Evolutionary conservation across 257 asterid genomes (phyloP), one percentile per base, ranked within the genome.

Genomic region (Solanum commersonii): DNA sequence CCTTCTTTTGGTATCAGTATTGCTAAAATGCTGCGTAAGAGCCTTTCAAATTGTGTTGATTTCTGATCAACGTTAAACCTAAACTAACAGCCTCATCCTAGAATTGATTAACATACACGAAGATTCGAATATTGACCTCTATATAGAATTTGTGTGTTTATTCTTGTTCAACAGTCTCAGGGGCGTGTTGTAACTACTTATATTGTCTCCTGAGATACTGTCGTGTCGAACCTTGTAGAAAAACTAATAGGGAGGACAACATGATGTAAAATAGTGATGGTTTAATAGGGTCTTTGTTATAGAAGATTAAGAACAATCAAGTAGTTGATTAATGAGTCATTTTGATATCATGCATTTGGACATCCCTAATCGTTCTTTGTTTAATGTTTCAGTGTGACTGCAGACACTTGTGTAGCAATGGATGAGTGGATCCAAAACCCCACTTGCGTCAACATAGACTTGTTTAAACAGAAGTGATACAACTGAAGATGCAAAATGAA

Each of bases 401-500:
- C 90, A 77, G 94, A 92, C 76, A 90, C 92, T 11, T 91, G 94
- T 34, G 88, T 88, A 18, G 92, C 93, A 16, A 87, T 92, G 87
- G 90, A 89, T 12, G 90, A 92, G 44, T 92, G 93, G 94, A 89
- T 83, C 18, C 90, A 82, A 31, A 92, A 88, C 77, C 93, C 94
- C n/a, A 87, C 25, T 46, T 46, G 56, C 6, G 20, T 46, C 56
- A 46, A 46, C 20, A 14, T 46, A 46, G 20, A 46, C 56, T 46
- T 46, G 56, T 14, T 46, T 46, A 46, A 46, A 13, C 56, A 46
- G 20, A 46, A 13, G 56, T 46, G 56, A 46, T 46, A 18, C 56
- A 46, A 46, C 20, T 46, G 56, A 46, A 46, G 56, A 13, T 46
- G 56, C 20, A 46, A 13, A 14, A 46, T 14, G 56, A 46, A 46